Evolutionary conservation across 345 rosid genomes (phyloP).

Genomic region (Eucalyptus pumila): DNA sequence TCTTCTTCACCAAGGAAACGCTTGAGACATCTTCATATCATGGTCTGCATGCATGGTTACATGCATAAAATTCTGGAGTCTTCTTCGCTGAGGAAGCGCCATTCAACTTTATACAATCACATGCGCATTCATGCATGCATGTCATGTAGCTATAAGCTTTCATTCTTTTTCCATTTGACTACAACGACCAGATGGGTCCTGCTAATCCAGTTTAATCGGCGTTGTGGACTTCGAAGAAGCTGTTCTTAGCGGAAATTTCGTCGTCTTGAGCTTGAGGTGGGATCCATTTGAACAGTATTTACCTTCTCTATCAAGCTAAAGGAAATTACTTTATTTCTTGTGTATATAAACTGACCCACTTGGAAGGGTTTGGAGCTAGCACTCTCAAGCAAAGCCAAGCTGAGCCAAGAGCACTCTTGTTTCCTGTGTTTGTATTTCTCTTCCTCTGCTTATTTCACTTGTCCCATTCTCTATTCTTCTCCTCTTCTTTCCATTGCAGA

Average conservation of each 20-base stretch:
- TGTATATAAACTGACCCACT: background rate
- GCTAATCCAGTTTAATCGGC: background rate
- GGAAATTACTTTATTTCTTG: background rate
- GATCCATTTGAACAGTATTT: background rate
- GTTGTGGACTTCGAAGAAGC: background rate
- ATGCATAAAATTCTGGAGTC: background rate
- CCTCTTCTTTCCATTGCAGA: background rate
- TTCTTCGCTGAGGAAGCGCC: background rate
- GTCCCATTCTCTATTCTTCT: background rate
- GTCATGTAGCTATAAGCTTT: background rate
- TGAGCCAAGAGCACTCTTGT: background rate
- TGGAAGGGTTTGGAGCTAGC: background rate
- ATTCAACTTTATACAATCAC: background rate
- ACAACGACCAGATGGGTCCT: background rate
- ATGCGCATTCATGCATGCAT: background rate
- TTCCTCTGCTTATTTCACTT: background rate
- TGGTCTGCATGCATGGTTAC: background rate
- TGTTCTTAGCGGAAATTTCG: background rate
- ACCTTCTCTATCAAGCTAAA: background rate
- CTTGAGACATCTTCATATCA: background rate
- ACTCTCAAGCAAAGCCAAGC: background rate
- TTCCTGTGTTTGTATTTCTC: background rate
- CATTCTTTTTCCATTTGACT: background rate
- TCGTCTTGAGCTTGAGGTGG: background rate
- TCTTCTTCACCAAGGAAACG: background rate